Evolutionary conservation across 2,329 filamentous ascomycete species (phyloP), one percentile per base, ranked within the genome.

Genomic region (Arthrinium puccinioides): DNA sequence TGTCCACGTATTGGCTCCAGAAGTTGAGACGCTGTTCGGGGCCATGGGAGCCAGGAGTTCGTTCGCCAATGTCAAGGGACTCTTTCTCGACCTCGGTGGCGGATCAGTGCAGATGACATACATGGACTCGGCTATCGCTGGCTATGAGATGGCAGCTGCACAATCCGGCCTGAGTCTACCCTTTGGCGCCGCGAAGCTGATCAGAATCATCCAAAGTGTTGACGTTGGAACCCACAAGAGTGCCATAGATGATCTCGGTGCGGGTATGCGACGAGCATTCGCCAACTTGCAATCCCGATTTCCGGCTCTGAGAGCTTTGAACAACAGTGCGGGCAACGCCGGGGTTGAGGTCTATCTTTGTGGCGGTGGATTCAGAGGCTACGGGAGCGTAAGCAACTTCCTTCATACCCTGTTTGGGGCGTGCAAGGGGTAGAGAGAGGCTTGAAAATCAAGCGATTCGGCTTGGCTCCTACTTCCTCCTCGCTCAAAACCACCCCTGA

Each of bases 21-120:
- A 80, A 45, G 84, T 88, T 23, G 89, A 96, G 62, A 89, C 87
- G 0, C 66, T 84, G 20, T 78, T 94, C 38, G 89, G 89, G 2
- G 85, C 87, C 4, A 74, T 88, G 68, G 89, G 89, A 2, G 84
- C 89, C 6, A 80, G 87, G 18, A 89, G 84, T 49, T 81, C 79
- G 18, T 79, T 90, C 44, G 68, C 69, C 9, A 57, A 71, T 7
- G 77, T 90, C 20, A 72, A 77, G 38, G 88, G 87, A 0, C 60
- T 95, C 21, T 86, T 94, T 45, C 85, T 95, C 66, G 88, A 95
- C 61, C 71, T 95, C 2, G 88, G 89, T 24, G 87, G 87, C 27
- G 76, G 76, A 40, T 79, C 75, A 47, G 71, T 80, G 15, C 76
- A 81, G 60, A 78, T 81, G 70, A 76, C 75, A 11, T 81, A 76